Percentiles rank a stretch among this genome's conserved stretches.
Conservation (phyloP, 306 rosid species). For the Malus domestica region DNA sequence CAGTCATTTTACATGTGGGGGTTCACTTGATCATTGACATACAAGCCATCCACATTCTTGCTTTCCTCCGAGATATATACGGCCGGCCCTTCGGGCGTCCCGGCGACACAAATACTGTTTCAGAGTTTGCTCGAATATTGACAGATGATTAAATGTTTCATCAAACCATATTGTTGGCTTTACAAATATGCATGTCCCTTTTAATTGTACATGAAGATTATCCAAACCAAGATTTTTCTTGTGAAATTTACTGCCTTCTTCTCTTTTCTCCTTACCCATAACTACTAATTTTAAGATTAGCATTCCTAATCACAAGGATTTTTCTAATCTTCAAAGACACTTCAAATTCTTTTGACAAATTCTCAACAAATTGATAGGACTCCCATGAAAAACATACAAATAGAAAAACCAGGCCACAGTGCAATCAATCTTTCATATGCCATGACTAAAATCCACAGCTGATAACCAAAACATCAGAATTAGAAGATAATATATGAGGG, state of each 20-base stretch:
- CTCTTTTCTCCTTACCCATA: background rate
- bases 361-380: background rate
- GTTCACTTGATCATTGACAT: background rate
- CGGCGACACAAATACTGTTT: background rate
- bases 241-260: background rate
- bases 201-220: background rate
- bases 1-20: background rate
- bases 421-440: background rate
- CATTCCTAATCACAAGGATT: background rate
- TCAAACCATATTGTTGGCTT: background rate
- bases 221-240: background rate
- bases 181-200: background rate
- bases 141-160: background rate
- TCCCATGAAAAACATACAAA: background rate
- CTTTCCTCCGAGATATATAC: background rate
- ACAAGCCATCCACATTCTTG: background rate
- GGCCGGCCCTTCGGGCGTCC: no score
- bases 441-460: background rate
- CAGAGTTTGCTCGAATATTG: background rate
- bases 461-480: background rate
- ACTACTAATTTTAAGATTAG: background rate
- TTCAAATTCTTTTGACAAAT: background rate
- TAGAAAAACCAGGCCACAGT: background rate
- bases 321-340: background rate
- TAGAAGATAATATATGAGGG: background rate